Conservation (phyloP, 129 eudicot species). For the Lactuca sativa region DNA sequence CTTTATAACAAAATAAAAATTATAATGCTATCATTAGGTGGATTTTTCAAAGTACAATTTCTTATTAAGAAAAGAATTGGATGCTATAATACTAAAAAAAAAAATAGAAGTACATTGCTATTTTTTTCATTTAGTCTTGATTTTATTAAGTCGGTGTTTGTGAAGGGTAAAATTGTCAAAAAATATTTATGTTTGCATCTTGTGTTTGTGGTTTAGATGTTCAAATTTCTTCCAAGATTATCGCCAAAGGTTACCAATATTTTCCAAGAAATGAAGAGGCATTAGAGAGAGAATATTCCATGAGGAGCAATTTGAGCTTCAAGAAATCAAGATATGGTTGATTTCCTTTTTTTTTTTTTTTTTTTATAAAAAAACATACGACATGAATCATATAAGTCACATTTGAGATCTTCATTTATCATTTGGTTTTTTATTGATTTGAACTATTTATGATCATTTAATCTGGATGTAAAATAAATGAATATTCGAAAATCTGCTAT, state of each 20-base stretch:
- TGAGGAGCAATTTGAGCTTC: slow-evolving; percentile 7
- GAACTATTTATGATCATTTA: slow-evolving; percentile 17
- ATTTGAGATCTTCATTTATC: slow-evolving; percentile 17
- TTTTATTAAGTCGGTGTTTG: neutral
- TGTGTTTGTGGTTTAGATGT: slow-evolving; percentile 55
- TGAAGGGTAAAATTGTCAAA: slow-evolving; percentile 4
- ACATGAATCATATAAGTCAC: slow-evolving; percentile 21
- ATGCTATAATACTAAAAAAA: too few species aligned
- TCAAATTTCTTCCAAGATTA: slow-evolving; percentile 82
- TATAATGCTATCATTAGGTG: too few species aligned
- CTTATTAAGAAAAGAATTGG: too few species aligned
- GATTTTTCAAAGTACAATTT: too few species aligned
- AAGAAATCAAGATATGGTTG: slow-evolving; percentile 10
- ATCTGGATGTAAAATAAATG: slow-evolving; percentile 31
- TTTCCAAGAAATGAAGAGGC: slow-evolving; percentile 86
- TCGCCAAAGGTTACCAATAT: slow-evolving; percentile 81
- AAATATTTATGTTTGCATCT: slow-evolving; percentile 1
- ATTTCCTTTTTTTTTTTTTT: slow-evolving; percentile 13
- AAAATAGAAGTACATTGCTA: too few species aligned
- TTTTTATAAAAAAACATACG: neutral
- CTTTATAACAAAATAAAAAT: too few species aligned
- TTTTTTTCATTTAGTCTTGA: too few species aligned
- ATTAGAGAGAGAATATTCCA: slow-evolving; percentile 41
- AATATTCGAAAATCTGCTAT: slow-evolving; percentile 14
- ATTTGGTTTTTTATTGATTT: slow-evolving; percentile 26